A percentile compares a stretch with the other conserved stretches of the same genome.
phyloP scores from a whole-genome alignment of 345 rosid genomes.

The Salix viminalis region DNA sequence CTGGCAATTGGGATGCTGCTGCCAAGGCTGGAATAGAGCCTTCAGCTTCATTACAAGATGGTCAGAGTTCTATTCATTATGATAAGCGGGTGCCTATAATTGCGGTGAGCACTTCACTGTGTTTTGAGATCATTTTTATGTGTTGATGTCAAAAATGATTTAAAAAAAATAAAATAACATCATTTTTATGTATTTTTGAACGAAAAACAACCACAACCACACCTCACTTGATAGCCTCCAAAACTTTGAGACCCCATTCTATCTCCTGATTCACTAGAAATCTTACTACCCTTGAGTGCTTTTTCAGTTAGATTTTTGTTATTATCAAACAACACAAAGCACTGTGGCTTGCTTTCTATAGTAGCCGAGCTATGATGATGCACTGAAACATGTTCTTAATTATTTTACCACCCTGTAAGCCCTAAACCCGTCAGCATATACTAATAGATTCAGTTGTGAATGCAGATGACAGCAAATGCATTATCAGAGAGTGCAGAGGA shows the following conservation, averaged over 20 bases:
- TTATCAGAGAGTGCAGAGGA: slow-evolving; percentile 86
- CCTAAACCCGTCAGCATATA: not conserved
- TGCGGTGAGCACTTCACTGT: slow-evolving; percentile 50
- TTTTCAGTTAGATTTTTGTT: not conserved
- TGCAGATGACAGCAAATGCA: slow-evolving; percentile 97
- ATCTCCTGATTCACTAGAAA: not conserved
- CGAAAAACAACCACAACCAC: too few species aligned
- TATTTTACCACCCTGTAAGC: not conserved
- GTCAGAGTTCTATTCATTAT: slow-evolving; percentile 11
- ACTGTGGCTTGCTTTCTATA: not conserved
- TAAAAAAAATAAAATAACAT: too few species aligned
- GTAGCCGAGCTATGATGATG: not conserved
- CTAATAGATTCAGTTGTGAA: not conserved
- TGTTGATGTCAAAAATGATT: too few species aligned
- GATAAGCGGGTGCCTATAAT: slow-evolving; percentile 62
- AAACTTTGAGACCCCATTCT: not conserved
- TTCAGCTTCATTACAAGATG: slow-evolving; percentile 17
- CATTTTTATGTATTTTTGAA: too few species aligned
- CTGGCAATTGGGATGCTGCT: slow-evolving; percentile 84
- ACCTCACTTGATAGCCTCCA: not conserved
- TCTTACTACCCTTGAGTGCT: not conserved
- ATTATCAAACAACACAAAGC: not conserved
- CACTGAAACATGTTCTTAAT: not conserved
- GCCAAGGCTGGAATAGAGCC: slow-evolving; percentile 59
- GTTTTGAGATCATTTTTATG: too few species aligned